Base-by-base conservation (phyloP, 2,329 filamentous ascomycete species). In the Exserohilum rostratum region DNA sequence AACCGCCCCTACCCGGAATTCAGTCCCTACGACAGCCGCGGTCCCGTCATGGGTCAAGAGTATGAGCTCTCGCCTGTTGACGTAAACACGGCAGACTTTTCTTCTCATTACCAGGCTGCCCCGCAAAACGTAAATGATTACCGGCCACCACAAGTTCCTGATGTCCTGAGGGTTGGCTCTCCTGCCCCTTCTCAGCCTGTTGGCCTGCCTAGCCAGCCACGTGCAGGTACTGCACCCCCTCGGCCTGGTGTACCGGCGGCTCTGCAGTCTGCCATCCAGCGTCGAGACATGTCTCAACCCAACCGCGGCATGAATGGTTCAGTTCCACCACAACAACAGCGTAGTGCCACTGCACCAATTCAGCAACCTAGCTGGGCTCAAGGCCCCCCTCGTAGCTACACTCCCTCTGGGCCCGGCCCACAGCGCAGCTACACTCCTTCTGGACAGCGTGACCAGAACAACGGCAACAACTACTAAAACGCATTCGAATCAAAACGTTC, bases 51-150 rank as follows among this genome's bases (percentile, higher is more conserved):
- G 18, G 70, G 67, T 1, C 68, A 67, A 7, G 53, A 66, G 3
- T 75, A 74, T 37, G 72, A 75, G 43, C 60, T 75, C 49, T 73
- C 71, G 2, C 72, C 71, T 13, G 70, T 75, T 5, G 72, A 75
- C 9, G 62, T 50, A 12, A 68, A 58, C 2, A 57, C 62, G n/a
- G 47, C 61, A 10, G 63, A 66, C 17, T 49, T 46, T 9, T 46
- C 58, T 7, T 53, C 51, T 17, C 51, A 64, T 11, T 61, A 64
- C 55, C 66, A 67, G 50, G 49, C 61, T 3, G 61, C 60, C 34
- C 58, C 67, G 1, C 63, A 67, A 22, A 47, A 31, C 27, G 46
- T 62, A 2, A 44, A 68, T 35, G 60, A 68, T 29, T 71, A 68
- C 47, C 46, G 46, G 18, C 60, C 69, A 15, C 65, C 65, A 5